A percentile compares a stretch with the other conserved stretches of the same genome.
These are phyloP conservation scores for Fusarium dimerum DNA, from an alignment of 2,329 filamentous ascomycete species.

Conservation along the genomic window DNA sequence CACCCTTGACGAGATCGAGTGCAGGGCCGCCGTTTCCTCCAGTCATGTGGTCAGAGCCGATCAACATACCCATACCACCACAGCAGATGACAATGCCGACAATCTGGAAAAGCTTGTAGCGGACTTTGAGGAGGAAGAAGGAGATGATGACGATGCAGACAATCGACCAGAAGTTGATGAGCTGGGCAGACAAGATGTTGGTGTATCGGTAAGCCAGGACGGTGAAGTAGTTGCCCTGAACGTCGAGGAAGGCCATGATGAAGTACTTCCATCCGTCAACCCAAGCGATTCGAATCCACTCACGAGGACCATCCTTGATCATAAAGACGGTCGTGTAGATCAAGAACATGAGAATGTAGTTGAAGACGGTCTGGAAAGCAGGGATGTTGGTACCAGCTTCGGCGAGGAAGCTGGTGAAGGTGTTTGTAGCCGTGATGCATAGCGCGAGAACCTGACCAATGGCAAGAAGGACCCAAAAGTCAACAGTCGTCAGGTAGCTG, in stretches of 20 bases:
- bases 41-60: constrained; percentile 85
- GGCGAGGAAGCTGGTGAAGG: constrained; percentile 77
- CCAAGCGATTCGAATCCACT: constrained; percentile 63
- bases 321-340: constrained; percentile 82
- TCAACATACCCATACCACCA: constrained; percentile 83
- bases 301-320: constrained; percentile 74
- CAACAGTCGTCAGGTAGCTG: constrained; percentile 76
- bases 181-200: constrained; percentile 86
- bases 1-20: constrained; percentile 80
- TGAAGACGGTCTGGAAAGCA: constrained; percentile 94
- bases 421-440: constrained; percentile 91
- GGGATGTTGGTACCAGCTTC: constrained; percentile 74
- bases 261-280: constrained; percentile 91
- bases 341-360: constrained; percentile 80
- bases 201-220: constrained; percentile 93
- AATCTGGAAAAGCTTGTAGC: constrained; percentile 87
- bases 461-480: constrained; percentile 83
- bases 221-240: constrained; percentile 97
- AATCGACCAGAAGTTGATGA: constrained; percentile 99
- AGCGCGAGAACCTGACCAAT: constrained; percentile 85
- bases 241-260: constrained; percentile 89
- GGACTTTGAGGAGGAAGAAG: constrained; percentile 78
- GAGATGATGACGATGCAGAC: constrained; percentile 87
- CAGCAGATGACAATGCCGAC: constrained; percentile 86
- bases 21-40: constrained; percentile 68